These are phyloP conservation scores for Ganoderma meredithae DNA, from an alignment of 1,284 basidiomycete species.

Conservation along the genomic window DNA sequence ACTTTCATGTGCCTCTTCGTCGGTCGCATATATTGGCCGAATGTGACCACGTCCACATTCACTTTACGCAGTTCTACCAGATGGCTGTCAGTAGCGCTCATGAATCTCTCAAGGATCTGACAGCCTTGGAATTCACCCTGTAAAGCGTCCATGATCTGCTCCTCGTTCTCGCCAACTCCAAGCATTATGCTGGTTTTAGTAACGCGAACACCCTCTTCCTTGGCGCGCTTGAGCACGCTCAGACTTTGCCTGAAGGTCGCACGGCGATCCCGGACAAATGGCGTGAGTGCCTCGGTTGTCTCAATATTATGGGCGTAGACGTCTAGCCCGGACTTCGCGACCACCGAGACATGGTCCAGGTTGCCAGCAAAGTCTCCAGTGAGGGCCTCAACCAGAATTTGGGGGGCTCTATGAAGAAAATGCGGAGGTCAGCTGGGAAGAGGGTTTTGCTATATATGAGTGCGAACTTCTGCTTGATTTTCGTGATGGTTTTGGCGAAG, in stretches of 20 bases:
- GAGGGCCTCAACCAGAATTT: constrained; percentile 96
- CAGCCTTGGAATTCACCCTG: constrained; percentile 61
- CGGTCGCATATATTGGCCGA: constrained; percentile 99
- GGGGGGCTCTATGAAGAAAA: constrained; percentile 77
- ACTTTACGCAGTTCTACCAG: constrained; percentile 82
- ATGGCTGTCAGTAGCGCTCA: constrained; percentile 7
- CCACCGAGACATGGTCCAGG: constrained; percentile 76
- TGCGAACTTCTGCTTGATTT: constrained; percentile 92
- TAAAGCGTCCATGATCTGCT: constrained; percentile 86
- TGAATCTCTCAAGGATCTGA: constrained; percentile 8
- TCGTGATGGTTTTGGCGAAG: constrained; percentile 93
- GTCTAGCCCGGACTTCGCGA: constrained; percentile 93
- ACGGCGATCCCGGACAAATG: constrained; percentile 93
- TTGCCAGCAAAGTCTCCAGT: constrained; percentile 95
- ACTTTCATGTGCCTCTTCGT: constrained; percentile 99
- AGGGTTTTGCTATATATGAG: constrained; percentile 6
- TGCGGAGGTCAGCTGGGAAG: not conserved
- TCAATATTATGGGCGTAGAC: constrained; percentile 99
- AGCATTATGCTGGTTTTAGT: constrained; percentile 99
- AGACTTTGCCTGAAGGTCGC: constrained; percentile 94
- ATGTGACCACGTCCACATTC: constrained; percentile 97
- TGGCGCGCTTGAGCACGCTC: constrained; percentile 84
- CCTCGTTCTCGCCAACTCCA: constrained; percentile 91
- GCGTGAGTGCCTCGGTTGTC: constrained; percentile 93
- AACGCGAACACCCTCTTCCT: constrained; percentile 83